Evolutionary conservation across 2,329 filamentous ascomycete genomes (phyloP).

Genomic region (Sordariomycetes sp.): DNA sequence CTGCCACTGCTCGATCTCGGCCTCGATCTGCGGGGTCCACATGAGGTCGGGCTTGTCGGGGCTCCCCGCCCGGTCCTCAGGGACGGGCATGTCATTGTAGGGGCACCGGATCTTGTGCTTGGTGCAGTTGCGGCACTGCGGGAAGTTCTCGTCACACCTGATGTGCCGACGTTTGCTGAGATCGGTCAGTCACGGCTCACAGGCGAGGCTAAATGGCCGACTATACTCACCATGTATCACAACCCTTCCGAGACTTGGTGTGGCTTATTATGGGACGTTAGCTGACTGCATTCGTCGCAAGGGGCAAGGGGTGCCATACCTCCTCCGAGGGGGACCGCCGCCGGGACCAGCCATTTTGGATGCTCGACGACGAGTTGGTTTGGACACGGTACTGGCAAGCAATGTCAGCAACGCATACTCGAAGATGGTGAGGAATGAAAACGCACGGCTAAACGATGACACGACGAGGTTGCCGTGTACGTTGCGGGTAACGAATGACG

Average conservation of each 20-base stretch:
- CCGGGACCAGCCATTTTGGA: conserved; percentile 77
- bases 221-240: conserved; percentile 64
- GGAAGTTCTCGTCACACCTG: conserved; percentile 92
- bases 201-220: neutral
- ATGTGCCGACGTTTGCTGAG: conserved; percentile 82
- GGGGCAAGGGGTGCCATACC: conserved; percentile 26
- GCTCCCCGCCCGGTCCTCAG: conserved; percentile 44
- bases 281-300: conserved; percentile 4
- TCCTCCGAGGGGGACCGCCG: conserved; percentile 75
- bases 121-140: conserved; percentile 97
- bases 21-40: conserved; percentile 78
- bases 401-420: neutral
- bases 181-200: neutral
- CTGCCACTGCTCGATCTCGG: conserved; percentile 71
- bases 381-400: neutral
- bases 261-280: conserved; percentile 47
- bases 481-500: conserved; percentile 3
- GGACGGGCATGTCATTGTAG: conserved; percentile 76
- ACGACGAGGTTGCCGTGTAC: neutral
- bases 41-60: conserved; percentile 59
- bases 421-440: neutral
- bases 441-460: neutral
- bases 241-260: conserved; percentile 97
- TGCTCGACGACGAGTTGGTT: neutral
- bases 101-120: conserved; percentile 98